Conservation (phyloP, 2,329 filamentous ascomycete genomes). For the Pyricularia sp. region DNA sequence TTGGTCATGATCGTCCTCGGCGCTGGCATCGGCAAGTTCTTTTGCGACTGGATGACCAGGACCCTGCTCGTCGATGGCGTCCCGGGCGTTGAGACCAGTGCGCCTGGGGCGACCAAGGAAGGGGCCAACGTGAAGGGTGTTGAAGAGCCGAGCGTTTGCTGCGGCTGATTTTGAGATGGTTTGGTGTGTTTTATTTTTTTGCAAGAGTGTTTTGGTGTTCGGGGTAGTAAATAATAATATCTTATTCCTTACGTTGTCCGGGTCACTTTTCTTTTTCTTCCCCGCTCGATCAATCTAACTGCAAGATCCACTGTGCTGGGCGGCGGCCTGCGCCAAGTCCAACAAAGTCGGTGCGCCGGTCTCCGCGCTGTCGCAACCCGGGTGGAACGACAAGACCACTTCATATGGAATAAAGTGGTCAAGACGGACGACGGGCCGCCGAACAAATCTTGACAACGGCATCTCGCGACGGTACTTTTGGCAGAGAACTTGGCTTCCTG, state of each 20-base stretch:
- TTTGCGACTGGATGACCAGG: constrained; percentile 42
- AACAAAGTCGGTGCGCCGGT: neutral
- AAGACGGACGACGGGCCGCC: neutral
- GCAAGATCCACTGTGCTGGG: neutral
- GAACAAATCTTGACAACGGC: neutral
- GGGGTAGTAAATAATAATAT: neutral
- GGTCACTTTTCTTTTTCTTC: neutral
- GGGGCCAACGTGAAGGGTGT: constrained; percentile 21
- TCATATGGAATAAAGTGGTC: neutral
- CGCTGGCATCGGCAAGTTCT: constrained; percentile 40
- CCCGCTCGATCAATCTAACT: neutral
- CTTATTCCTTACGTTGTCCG: neutral
- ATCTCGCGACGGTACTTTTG: neutral
- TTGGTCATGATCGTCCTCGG: constrained; percentile 36
- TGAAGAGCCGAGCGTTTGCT: constrained; percentile 38
- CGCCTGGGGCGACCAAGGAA: constrained; percentile 2
- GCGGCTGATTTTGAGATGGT: constrained; percentile 20
- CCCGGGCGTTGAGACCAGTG: constrained; percentile 11
- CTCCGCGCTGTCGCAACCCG: neutral
- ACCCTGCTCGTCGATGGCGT: constrained; percentile 24
- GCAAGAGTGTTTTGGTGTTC: neutral
- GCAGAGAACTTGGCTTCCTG: neutral
- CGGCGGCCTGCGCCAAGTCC: neutral
- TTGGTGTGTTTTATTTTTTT: neutral
- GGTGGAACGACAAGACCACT: neutral